A percentile compares a stretch with the other conserved stretches of the same genome.
phyloP scores from a whole-genome alignment of 257 asterid genomes.

The Scutellaria baicalensis region DNA sequence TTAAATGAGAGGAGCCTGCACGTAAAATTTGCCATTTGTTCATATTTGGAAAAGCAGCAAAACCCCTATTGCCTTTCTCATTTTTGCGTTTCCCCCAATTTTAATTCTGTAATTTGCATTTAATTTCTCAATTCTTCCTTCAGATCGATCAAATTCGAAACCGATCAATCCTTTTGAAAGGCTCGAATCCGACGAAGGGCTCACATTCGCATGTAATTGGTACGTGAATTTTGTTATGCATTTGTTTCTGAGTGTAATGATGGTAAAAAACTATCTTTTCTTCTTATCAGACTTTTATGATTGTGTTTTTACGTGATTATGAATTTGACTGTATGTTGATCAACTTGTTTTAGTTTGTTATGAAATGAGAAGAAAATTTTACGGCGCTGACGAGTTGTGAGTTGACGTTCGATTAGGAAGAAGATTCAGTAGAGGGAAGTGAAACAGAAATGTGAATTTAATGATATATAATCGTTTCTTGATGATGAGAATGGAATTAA shows the following conservation, averaged over 20 bases:
- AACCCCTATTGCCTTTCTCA: conserved; percentile 3
- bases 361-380: neutral
- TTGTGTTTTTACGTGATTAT: neutral
- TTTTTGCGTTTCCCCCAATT: conserved; percentile 12
- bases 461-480: neutral
- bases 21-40: neutral
- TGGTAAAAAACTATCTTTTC: neutral
- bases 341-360: neutral
- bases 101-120: conserved; percentile 2
- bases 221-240: conserved; percentile 1
- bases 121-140: neutral
- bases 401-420: neutral
- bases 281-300: neutral
- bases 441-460: neutral
- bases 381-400: neutral
- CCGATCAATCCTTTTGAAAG: conserved; percentile 10
- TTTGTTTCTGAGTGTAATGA: neutral
- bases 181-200: conserved; percentile 11
- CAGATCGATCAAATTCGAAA: conserved; percentile 12
- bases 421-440: neutral
- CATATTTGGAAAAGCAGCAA: neutral
- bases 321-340: neutral
- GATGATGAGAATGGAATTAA: neutral
- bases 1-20: neutral
- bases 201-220: conserved; percentile 29